Evolutionary conservation across 179 eudicot genomes (phyloP), one percentile per base, ranked within the genome.

Genomic region (Beta corolliflora): DNA sequence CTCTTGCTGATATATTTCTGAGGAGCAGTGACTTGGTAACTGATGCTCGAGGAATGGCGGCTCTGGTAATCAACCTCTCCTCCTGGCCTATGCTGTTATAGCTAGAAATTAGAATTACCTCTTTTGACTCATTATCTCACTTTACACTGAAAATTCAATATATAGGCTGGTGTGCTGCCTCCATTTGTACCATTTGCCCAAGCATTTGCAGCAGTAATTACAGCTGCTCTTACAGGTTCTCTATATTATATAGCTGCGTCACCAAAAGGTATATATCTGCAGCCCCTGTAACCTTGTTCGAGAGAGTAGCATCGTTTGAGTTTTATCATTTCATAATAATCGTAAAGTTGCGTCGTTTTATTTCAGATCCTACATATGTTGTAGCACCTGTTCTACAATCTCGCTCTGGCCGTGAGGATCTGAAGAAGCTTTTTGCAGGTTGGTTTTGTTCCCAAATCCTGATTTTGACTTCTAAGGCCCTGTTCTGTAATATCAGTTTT

Each of bases 121-220:
- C 5, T 52, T 36, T 60, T 73, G 14, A 61, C 25, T 3, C 11
- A 21, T 5, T 48, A 41, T 76, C 60, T 83, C 41, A 83, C 75
- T 44, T 75, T 19, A 79, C 71, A 8, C 58, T 68, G 5, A 21
- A 64, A 16, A 4, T 69, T 81, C 36, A 56, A 63, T 73, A 25
- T 79, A 72, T 76, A 96, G 99, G 83, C 98, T 31, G 99, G 99
- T 73, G 88, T 96, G 75, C 87, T 96, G 82, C 99, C 99, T 73
- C 96, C 98, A 74, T 89, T 89, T 79, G 99, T 94, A 41, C 99
- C 99, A 29, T 95, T 95, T 89, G 99, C 99, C 75, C 98, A 95
- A 78, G 99, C 97, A 69, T 96, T 96, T 89, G 99, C 99, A 71
- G 98, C 99, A 21, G 98, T 91, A 46, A 89, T 94, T 78, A 96